Evolutionary conservation across 805 yeast genomes (phyloP).

Genomic region (Candida gorgasii): DNA sequence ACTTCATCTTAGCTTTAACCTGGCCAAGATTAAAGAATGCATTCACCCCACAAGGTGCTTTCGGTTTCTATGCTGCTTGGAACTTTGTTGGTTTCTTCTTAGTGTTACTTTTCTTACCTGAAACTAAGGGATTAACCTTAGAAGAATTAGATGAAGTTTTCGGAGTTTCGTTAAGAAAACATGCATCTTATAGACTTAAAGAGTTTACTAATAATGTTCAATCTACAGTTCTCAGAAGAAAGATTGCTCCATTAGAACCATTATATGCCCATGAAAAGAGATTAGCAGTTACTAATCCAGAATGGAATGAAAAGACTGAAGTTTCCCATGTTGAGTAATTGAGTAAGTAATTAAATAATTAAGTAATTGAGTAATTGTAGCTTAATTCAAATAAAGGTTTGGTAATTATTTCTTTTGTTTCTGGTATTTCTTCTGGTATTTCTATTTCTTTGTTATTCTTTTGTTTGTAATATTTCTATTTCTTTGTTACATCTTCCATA

Average conservation of each 20-base stretch:
- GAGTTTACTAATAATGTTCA: conserved; percentile 40
- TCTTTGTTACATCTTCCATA: no score
- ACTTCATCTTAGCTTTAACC: conserved; percentile 67
- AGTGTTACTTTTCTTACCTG: conserved; percentile 71
- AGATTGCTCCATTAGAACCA: conserved; percentile 53
- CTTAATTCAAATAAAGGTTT: neutral
- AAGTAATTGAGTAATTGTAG: neutral
- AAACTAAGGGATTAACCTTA: conserved; percentile 64
- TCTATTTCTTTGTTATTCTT: no score
- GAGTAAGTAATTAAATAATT: no score
- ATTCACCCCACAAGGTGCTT: conserved; percentile 80
- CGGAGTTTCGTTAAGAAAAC: conserved; percentile 55
- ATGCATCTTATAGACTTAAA: conserved; percentile 46
- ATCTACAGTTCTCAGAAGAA: conserved; percentile 48
- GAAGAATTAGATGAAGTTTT: conserved; percentile 79
- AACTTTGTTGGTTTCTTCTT: conserved; percentile 68
- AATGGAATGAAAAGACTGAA: conserved; percentile 63
- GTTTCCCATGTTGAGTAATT: conserved; percentile 52
- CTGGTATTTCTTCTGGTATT: no score
- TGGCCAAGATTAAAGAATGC: conserved; percentile 73
- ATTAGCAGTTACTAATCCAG: conserved; percentile 59
- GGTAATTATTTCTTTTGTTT: neutral
- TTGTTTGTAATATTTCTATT: no score
- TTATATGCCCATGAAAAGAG: conserved; percentile 54
- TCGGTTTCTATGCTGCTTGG: conserved; percentile 89